Evolutionary conservation across 1,284 basidiomycete species (phyloP).

Genomic region (Pyrrhoderma lamaoense): DNA sequence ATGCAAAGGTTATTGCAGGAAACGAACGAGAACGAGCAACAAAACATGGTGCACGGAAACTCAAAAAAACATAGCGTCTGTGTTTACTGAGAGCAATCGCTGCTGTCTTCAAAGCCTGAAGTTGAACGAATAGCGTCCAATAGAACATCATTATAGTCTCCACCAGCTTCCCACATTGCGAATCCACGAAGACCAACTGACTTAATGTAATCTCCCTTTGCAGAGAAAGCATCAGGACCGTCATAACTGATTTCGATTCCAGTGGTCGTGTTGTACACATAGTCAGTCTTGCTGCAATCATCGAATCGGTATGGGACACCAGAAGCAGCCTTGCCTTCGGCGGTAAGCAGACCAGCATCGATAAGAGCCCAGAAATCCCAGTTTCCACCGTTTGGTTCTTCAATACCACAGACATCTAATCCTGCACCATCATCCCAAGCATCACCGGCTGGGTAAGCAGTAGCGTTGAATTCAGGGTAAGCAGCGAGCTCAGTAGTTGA

Average conservation of each 20-base stretch:
- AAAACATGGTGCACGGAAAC: too few relatives aligned
- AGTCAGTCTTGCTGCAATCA: conserved; percentile 63
- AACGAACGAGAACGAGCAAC: too few relatives aligned
- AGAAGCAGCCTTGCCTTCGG: conserved; percentile 40
- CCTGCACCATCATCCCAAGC: conserved; percentile 44
- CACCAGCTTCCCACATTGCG: conserved; percentile 57
- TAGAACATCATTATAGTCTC: conserved; percentile 50
- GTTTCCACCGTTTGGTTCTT: conserved; percentile 37
- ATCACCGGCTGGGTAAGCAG: conserved; percentile 44
- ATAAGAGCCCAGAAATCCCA: conserved; percentile 56
- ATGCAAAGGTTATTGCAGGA: too few relatives aligned
- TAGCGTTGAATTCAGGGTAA: conserved; percentile 45
- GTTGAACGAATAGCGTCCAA: conserved; percentile 43
- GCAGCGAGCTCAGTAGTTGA: conserved; percentile 29
- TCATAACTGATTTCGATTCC: conserved; percentile 58
- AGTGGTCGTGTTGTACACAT: conserved; percentile 47
- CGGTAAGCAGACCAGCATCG: conserved; percentile 42
- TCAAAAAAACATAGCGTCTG: too few relatives aligned
- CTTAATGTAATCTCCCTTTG: conserved; percentile 55
- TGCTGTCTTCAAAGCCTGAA: conserved; percentile 29
- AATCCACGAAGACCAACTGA: conserved; percentile 48
- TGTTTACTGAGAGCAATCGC: not conserved
- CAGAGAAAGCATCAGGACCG: conserved; percentile 45
- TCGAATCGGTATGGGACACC: conserved; percentile 51
- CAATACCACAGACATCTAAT: conserved; percentile 48